phyloP scores from a whole-genome alignment of 352 stramenopile species.

The Phytopythium aichiense region DNA sequence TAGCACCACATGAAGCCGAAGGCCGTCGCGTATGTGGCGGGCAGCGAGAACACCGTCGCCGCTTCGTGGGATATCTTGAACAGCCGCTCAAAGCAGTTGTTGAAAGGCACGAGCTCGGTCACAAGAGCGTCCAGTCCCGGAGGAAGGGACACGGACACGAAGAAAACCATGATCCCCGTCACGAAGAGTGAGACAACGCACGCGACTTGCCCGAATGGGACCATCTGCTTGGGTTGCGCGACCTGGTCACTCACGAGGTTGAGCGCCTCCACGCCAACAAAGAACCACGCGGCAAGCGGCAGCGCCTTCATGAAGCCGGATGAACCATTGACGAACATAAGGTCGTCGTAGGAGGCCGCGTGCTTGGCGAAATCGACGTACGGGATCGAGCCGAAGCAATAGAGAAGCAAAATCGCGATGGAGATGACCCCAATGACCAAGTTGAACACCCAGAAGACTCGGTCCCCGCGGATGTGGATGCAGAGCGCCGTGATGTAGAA shows the following conservation, averaged over 20 bases:
- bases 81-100: constrained; percentile 27
- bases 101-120: constrained; percentile 23
- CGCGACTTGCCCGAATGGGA: constrained; percentile 36
- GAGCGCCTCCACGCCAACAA: constrained; percentile 26
- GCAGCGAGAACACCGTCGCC: constrained; percentile 35
- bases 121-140: constrained; percentile 19
- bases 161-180: constrained; percentile 28
- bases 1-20: constrained; percentile 60
- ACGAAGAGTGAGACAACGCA: constrained; percentile 40
- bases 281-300: constrained; percentile 19
- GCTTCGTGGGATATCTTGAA: constrained; percentile 13
- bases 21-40: constrained; percentile 44
- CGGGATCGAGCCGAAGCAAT: constrained; percentile 26
- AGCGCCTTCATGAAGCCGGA: constrained; percentile 8
- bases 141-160: constrained; percentile 28
- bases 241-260: constrained; percentile 16
- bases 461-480: constrained; percentile 25
- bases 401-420: constrained; percentile 34
- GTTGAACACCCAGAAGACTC: constrained; percentile 43
- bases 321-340: not conserved
- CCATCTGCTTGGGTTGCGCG: constrained; percentile 22
- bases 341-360: not conserved
- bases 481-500: constrained; percentile 31
- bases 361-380: constrained; percentile 17
- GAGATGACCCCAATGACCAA: constrained; percentile 18